Conservation (phyloP, 108 stramenopile genomes). For the Epithemia pelagica region DNA sequence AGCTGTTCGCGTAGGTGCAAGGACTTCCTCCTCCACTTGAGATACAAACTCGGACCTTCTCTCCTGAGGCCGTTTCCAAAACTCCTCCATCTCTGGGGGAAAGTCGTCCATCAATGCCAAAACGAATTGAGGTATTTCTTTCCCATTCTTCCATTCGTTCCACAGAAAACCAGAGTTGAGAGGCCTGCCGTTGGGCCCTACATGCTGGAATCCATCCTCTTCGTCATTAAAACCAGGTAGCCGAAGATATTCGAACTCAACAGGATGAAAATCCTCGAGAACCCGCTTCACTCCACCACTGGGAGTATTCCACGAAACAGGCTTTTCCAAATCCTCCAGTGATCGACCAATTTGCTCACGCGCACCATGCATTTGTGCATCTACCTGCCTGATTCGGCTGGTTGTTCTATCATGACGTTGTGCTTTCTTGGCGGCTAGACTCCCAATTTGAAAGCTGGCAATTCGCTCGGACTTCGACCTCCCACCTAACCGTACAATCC, state of each 20-base stretch:
- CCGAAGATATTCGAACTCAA: constrained; percentile 6
- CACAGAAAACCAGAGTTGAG: constrained; percentile 25
- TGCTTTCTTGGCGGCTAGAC: constrained; percentile 15
- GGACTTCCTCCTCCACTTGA: constrained; percentile 12
- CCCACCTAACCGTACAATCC: constrained; percentile 60
- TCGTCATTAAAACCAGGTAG: constrained; percentile 9
- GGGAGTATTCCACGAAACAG: constrained; percentile 21
- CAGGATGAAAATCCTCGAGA: constrained; percentile 8
- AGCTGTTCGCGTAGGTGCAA: constrained; percentile 1
- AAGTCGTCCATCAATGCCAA: background rate
- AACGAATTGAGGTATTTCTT: constrained; percentile 25
- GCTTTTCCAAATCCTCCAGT: constrained; percentile 16
- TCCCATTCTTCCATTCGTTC: constrained; percentile 27
- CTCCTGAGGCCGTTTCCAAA: constrained; percentile 15
- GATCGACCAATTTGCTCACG: constrained; percentile 19
- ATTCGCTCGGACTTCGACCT: constrained; percentile 44
- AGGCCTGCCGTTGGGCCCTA: constrained; percentile 18
- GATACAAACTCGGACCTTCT: constrained; percentile 12
- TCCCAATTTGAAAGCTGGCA: constrained; percentile 25
- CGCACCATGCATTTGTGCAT: constrained; percentile 23
- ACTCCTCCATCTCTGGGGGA: constrained; percentile 7
- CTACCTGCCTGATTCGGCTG: constrained; percentile 23
- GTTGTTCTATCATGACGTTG: constrained; percentile 1
- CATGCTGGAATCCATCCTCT: constrained; percentile 28
- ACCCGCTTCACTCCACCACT: constrained; percentile 13